Base-by-base conservation (phyloP, 1,284 basidiomycete species). In the Ustilago bromivora region DNA sequence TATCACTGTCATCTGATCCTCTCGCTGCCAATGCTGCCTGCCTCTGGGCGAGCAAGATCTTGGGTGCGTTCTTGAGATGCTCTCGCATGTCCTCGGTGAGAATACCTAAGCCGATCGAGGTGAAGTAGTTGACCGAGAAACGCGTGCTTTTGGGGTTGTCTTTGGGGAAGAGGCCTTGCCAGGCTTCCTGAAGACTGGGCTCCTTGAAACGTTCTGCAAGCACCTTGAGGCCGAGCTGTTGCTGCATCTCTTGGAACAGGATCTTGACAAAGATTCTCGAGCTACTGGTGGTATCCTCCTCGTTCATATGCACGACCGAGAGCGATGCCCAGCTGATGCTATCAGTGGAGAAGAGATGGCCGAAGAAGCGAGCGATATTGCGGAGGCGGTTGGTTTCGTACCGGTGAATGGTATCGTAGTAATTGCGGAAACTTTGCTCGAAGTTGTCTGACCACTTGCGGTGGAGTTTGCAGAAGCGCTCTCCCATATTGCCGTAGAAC, bases 251-350 rank as follows among this genome's bases (percentile, higher is more conserved):
- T 71, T 91, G 91, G 89, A 98, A 92, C 88, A 98, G 88, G 81
- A 98, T 98, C 88, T 99, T 99, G 87, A 98, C 89, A 86, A 99
- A 99, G 86, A 99, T 99, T 89, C 97, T 94, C 76, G 92, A 93
- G 80, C 93, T 95, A 31, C 93, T 94, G 0, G 96, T 99, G 31
- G 96, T 99, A 78, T 98, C 96, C 66, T 99, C 96, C 87, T 99
- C 96, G 83, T 94, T 99, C 89, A 99, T 92, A 87, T 92, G 94
- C 80, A 99, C 90, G 49, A 91, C 91, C 76, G 92, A 91, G 55
- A 99, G 89, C 0, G 92, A 92, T 9, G 91, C 89, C 96, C 96
- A 99, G 12, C 93, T 93, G 68, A 99, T 90, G 4, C 92, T 90
- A 87, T 99, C 96, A 11, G 91, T 92, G 4, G 82, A 84, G 11